Conservation (phyloP, 1,284 basidiomycete genomes). For the Apiotrichum siamense region DNA sequence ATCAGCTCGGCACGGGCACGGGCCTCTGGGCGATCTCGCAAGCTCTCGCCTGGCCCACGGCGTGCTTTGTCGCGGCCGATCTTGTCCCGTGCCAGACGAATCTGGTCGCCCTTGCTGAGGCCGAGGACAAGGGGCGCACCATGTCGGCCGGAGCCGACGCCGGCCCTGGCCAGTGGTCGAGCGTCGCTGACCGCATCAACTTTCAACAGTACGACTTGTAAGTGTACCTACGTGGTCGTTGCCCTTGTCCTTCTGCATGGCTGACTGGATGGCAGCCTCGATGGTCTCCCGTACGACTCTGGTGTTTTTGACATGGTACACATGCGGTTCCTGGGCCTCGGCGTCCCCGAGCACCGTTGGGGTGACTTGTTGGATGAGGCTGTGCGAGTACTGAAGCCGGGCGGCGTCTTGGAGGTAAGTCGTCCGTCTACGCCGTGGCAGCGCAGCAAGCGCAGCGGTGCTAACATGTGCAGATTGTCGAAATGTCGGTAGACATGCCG, state of each 20-base stretch:
- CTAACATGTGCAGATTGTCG: slow-evolving; percentile 33
- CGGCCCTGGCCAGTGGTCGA: slow-evolving; percentile 33
- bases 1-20: slow-evolving; percentile 40
- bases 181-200: slow-evolving; percentile 29
- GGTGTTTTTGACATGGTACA: slow-evolving; percentile 46
- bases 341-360: slow-evolving; percentile 43
- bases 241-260: not conserved
- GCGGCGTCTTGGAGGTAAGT: slow-evolving; percentile 43
- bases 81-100: slow-evolving; percentile 37
- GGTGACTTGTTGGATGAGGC: slow-evolving; percentile 40
- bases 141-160: slow-evolving; percentile 11
- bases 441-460: too few relatives aligned
- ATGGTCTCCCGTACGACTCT: slow-evolving; percentile 40
- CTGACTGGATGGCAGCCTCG: slow-evolving; percentile 27
- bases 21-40: slow-evolving; percentile 45
- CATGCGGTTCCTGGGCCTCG: slow-evolving; percentile 42
- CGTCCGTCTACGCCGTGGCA: not conserved
- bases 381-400: slow-evolving; percentile 38
- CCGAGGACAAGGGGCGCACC: slow-evolving; percentile 21
- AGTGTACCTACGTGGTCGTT: too few relatives aligned
- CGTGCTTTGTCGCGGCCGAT: slow-evolving; percentile 41
- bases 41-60: slow-evolving; percentile 35
- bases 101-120: slow-evolving; percentile 19
- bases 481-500: slow-evolving; percentile 37
- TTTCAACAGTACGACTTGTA: slow-evolving; percentile 45